Evolutionary conservation across 23 red algal species (phyloP).

Genomic region (Cyanidiococcus yangmingshanensis): DNA sequence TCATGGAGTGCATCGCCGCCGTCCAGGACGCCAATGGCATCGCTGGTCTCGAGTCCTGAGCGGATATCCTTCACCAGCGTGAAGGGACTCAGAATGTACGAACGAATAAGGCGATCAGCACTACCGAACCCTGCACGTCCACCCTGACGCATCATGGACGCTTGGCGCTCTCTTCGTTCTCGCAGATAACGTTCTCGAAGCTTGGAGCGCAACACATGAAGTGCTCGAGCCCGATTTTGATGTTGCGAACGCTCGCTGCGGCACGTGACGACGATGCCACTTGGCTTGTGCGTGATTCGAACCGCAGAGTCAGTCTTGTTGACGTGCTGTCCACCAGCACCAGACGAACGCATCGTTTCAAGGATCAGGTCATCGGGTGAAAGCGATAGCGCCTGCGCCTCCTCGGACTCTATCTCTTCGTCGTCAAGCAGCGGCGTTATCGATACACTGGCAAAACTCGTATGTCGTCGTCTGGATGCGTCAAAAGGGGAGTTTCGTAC

Average conservation of each 20-base stretch:
- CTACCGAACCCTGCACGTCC: constrained; percentile 62
- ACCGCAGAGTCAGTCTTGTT: constrained; percentile 88
- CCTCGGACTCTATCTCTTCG: constrained; percentile 17
- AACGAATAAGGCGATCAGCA: constrained; percentile 52
- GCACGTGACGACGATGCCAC: constrained; percentile 51
- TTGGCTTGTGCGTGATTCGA: constrained; percentile 72
- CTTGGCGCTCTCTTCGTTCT: constrained; percentile 36
- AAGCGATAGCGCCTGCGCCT: not conserved
- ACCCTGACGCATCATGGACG: constrained; percentile 51
- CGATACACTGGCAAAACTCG: constrained; percentile 61
- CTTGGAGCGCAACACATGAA: not conserved
- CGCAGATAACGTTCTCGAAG: not conserved
- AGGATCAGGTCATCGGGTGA: constrained; percentile 39
- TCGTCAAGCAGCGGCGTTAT: constrained; percentile 76
- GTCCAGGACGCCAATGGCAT: constrained; percentile 55
- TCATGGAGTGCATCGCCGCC: constrained; percentile 23
- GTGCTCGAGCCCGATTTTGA: constrained; percentile 41
- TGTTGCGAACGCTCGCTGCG: constrained; percentile 72
- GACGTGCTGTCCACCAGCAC: constrained; percentile 86
- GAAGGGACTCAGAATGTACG: constrained; percentile 84
- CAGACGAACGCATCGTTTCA: constrained; percentile 68
- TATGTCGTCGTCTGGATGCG: constrained; percentile 68
- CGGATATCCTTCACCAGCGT: constrained; percentile 93
- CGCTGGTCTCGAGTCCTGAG: constrained; percentile 42
- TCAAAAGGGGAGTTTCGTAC: constrained; percentile 76